Conservation (phyloP, 140 eudicot species). For the Cichorium intybus region DNA sequence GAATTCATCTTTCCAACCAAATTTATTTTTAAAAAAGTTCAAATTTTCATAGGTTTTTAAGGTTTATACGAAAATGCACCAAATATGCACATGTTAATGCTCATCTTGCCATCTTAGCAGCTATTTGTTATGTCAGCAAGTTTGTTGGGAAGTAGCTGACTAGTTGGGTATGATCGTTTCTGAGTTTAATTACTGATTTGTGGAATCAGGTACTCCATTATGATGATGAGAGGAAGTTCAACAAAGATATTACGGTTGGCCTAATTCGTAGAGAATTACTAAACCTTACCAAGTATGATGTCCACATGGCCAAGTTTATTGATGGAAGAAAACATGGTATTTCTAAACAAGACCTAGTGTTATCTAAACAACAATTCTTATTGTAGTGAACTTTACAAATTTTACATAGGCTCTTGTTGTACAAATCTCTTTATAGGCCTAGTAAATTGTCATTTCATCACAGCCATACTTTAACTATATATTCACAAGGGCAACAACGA, state of each 20-base stretch:
- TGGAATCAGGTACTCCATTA: constrained; percentile 68
- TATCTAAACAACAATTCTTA: not conserved
- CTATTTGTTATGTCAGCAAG: constrained; percentile 77
- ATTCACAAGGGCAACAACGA: constrained; percentile 54
- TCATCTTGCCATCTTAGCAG: constrained; percentile 54
- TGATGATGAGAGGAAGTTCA: constrained; percentile 68
- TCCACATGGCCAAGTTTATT: constrained; percentile 68
- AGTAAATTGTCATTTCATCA: too few species aligned
- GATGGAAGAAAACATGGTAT: constrained; percentile 66
- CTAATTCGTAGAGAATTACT: constrained; percentile 54
- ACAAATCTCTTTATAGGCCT: too few species aligned
- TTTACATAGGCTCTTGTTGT: too few species aligned
- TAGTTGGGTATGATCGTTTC: constrained; percentile 61
- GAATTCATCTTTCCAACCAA: too few species aligned
- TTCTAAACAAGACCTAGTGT: constrained; percentile 13
- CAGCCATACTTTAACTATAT: constrained; percentile 2
- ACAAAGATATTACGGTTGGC: constrained; percentile 59
- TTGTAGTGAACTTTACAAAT: too few species aligned
- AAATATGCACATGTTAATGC: constrained; percentile 46
- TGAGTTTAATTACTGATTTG: too few species aligned
- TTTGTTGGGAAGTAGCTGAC: constrained; percentile 68
- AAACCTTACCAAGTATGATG: constrained; percentile 65
- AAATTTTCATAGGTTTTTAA: constrained; percentile 47
- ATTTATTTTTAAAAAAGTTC: not conserved
- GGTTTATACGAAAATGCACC: constrained; percentile 59